Evolutionary conservation across 1,284 basidiomycete genomes (phyloP), one percentile per base, ranked within the genome.

Genomic region (Amylostereum chailletii): DNA sequence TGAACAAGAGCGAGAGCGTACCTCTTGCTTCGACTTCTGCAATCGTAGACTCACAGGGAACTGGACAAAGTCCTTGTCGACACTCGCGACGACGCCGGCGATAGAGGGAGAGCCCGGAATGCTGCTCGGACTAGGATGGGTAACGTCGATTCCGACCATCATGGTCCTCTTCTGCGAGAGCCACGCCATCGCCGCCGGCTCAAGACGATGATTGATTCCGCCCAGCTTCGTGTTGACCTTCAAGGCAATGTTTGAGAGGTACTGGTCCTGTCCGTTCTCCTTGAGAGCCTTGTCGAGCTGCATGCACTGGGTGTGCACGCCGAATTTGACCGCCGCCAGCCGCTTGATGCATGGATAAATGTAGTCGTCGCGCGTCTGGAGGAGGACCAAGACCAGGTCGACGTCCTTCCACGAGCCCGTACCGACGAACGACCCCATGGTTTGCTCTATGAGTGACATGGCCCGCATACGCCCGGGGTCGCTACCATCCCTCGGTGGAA

Each of bases 91-190:
- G 3, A 90, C 81, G 0, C 84, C 86, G 2, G 82, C 83, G 36
- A 90, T 81, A 0, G 86, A 89, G 0, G 88, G 88, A 1, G 81
- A 78, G 9, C 82, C 85, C 8, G 68, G 69, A 46, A 64, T 61
- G 61, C 79, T 79, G 5, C 65, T 69, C 0, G 73, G 75, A 0
- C 79, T 71, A 1, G 84, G 81, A 61, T 90, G 86, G 1, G 84
- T 87, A 1, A 91, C 87, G 57, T 90, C 85, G 40, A 85, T 82
- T 0, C 88, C 89, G 7, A 91, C 80, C 60, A 90, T 65, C 81
- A 91, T 90, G 11, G 87, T 88, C 51, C 73, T 73, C 58, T 74
- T 71, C 60, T 75, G 75, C 2, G 62, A 77, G 39, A 89, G 62
- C 86, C 86, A 89, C 29, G 53, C 54, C 74, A 83, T 77, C 2